phyloP scores from a whole-genome alignment of 495 filamentous ascomycete species.

The Glarea lozoyensis region DNA sequence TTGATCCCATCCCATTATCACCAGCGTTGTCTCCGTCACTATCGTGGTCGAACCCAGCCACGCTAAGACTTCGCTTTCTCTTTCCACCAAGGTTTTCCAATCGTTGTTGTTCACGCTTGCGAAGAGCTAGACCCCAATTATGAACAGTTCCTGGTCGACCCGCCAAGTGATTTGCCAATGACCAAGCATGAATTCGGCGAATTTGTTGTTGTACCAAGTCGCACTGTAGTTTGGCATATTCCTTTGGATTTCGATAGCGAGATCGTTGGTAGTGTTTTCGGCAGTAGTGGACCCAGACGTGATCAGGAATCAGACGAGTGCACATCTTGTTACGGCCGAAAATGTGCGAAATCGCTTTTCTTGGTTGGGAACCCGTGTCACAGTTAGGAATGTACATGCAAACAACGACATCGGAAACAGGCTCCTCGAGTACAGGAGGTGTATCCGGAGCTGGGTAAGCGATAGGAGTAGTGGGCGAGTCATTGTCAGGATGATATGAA shows the following conservation, averaged over 20 bases:
- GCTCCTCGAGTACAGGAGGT: constrained; percentile 2
- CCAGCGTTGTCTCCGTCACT: constrained; percentile 9
- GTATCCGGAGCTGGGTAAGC: constrained; percentile 8
- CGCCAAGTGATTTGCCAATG: constrained; percentile 25
- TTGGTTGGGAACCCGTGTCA: constrained; percentile 39
- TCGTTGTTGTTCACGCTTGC: constrained; percentile 45
- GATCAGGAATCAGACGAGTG: constrained; percentile 55
- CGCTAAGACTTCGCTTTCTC: constrained; percentile 19
- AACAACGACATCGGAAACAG: background rate
- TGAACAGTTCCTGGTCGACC: constrained; percentile 34
- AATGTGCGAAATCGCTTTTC: constrained; percentile 76
- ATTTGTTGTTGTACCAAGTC: constrained; percentile 51
- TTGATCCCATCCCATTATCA: constrained; percentile 21
- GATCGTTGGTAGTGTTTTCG: constrained; percentile 79
- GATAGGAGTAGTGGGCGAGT: constrained; percentile 9
- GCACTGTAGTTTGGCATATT: constrained; percentile 51
- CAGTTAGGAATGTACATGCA: constrained; percentile 35
- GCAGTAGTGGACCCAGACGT: constrained; percentile 65
- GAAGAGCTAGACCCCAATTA: constrained; percentile 37
- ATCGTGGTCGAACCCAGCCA: constrained; percentile 6
- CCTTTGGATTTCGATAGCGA: constrained; percentile 52
- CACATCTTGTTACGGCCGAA: constrained; percentile 83
- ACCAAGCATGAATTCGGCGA: constrained; percentile 50
- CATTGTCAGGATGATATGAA: constrained; percentile 16
- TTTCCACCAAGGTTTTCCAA: constrained; percentile 22